These are phyloP conservation scores for Luzula sylvatica DNA, from an alignment of 176 grass and related monocot genomes.

Conservation along the genomic window DNA sequence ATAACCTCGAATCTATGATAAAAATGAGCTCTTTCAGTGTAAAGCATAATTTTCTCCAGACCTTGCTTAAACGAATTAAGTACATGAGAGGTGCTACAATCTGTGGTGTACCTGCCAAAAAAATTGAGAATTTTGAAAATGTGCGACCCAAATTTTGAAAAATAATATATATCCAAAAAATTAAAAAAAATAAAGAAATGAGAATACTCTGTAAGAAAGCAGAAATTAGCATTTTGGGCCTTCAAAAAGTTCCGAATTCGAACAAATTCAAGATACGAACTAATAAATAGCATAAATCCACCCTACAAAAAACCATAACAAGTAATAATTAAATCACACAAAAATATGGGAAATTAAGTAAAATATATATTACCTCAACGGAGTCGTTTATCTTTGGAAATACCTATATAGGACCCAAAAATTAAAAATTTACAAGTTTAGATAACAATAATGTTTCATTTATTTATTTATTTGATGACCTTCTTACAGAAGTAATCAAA, in stretches of 20 bases:
- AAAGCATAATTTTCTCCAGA: conserved; percentile 82
- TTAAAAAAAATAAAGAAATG: conserved; percentile 4
- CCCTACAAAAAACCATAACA: conserved; percentile 38
- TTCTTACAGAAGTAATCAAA: conserved; percentile 83
- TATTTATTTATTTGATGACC: conserved; percentile 30
- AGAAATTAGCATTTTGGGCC: conserved; percentile 69
- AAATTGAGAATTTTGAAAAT: not conserved
- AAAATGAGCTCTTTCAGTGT: conserved; percentile 97
- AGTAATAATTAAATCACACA: not conserved
- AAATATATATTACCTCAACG: conserved; percentile 48
- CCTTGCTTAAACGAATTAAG: conserved; percentile 88
- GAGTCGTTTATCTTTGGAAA: conserved; percentile 84
- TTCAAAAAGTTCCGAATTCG: conserved; percentile 68
- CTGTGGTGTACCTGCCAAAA: conserved; percentile 51
- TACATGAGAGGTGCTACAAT: conserved; percentile 74
- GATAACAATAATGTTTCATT: too few relatives aligned
- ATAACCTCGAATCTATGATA: conserved; percentile 89
- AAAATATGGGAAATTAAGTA: not conserved
- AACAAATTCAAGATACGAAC: conserved; percentile 85
- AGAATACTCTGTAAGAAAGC: conserved; percentile 85
- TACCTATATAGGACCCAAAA: conserved; percentile 38
- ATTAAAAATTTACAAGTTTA: not conserved
- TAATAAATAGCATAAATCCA: conserved; percentile 72
- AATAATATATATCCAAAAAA: too few relatives aligned
- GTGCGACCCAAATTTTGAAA: too few relatives aligned